Percentiles rank a stretch among this genome's conserved stretches.
phyloP scores from a whole-genome alignment of 495 filamentous ascomycete genomes.

The Xylaria acuta region DNA sequence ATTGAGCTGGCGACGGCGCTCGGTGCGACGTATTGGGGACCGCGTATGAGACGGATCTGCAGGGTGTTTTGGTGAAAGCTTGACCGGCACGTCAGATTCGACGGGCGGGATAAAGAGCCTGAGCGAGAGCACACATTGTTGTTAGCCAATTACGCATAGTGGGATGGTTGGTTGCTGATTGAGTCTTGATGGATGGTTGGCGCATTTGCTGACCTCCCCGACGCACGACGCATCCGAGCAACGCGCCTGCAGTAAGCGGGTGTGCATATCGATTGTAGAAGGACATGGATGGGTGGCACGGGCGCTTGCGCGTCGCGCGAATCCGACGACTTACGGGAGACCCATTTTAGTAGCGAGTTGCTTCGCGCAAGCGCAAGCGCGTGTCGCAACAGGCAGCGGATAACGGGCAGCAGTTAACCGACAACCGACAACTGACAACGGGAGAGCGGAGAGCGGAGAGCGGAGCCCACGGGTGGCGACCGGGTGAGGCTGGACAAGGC shows the following conservation, averaged over 20 bases:
- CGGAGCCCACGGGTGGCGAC: slow-evolving; percentile 7
- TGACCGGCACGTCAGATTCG: slow-evolving; percentile 62
- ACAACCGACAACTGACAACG: neutral
- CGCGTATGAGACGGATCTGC: slow-evolving; percentile 61
- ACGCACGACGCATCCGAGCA: neutral
- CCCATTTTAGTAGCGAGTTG: slow-evolving; percentile 64
- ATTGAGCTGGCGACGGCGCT: slow-evolving; percentile 27
- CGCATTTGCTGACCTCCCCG: slow-evolving; percentile 6
- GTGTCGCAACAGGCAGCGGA: slow-evolving; percentile 20
- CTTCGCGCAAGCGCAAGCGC: slow-evolving; percentile 21
- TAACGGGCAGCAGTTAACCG: neutral
- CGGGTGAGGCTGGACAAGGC: neutral
- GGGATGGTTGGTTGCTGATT: neutral
- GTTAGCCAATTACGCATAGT: neutral
- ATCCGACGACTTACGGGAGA: slow-evolving; percentile 69
- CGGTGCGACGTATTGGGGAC: slow-evolving; percentile 67
- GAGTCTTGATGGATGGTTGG: neutral
- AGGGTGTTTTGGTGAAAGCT: slow-evolving; percentile 55
- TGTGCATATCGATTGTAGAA: neutral
- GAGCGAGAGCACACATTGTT: slow-evolving; percentile 20
- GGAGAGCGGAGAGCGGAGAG: neutral
- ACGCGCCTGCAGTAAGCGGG: neutral
- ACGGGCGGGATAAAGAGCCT: slow-evolving; percentile 61
- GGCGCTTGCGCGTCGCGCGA: slow-evolving; percentile 33
- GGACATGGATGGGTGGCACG: neutral